These are phyloP conservation scores for Fusarium chaquense DNA, from an alignment of 2,329 filamentous ascomycete genomes.

Conservation along the genomic window DNA sequence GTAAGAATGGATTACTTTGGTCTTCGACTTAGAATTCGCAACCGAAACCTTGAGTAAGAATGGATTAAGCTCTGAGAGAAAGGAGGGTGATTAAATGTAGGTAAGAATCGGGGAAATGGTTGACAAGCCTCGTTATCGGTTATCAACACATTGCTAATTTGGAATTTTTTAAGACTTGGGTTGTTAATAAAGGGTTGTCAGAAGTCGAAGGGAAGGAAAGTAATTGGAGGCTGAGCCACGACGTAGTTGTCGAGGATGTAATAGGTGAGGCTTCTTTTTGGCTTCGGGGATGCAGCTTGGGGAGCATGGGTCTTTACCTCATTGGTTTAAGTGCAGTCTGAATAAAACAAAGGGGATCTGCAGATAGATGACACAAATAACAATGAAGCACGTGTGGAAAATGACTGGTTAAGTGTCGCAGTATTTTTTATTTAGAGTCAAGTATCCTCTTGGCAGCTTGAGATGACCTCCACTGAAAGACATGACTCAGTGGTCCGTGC, in stretches of 20 bases:
- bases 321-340: constrained; percentile 10
- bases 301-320: constrained; percentile 10
- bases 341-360: background rate
- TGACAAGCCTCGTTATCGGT: constrained; percentile 4
- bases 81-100: constrained; percentile 1
- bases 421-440: background rate
- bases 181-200: constrained; percentile 3
- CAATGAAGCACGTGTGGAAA: background rate
- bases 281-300: constrained; percentile 9
- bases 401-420: no score
- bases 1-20: background rate
- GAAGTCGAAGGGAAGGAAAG: constrained; percentile 8
- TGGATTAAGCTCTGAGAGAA: background rate
- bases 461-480: constrained; percentile 1
- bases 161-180: background rate
- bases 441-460: background rate
- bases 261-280: constrained; percentile 21
- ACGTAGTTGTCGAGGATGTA: constrained; percentile 26
- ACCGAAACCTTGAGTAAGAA: background rate
- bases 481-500: constrained; percentile 30
- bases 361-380: constrained; percentile 1
- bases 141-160: constrained; percentile 2
- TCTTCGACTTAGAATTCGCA: no score
- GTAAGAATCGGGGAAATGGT: background rate
- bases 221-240: constrained; percentile 27